Base-by-base conservation (phyloP, 805 yeast genomes). In the Candida argentea region DNA sequence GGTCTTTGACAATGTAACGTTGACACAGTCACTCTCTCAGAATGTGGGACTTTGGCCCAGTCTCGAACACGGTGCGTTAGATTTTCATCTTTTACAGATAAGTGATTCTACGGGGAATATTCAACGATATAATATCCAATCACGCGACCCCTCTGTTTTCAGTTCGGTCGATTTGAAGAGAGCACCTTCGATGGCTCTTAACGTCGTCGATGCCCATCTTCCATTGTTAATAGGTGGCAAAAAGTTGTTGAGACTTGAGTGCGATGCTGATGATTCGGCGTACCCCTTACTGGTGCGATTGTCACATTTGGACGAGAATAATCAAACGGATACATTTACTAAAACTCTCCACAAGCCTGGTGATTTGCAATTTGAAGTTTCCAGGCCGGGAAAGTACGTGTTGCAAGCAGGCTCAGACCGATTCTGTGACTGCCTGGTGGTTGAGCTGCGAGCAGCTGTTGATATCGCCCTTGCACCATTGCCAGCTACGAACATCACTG, bases 401-500 rank as follows among this genome's bases (percentile, higher is more conserved):
- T 50, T 91, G 17, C 48, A 62, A 18, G 48, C 68, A 1, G 74
- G 79, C 2, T 38, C 52, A 0, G 80, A 87, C 10, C 62, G 60
- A 24, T 70, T 48, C 43, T 91, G 98, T 55, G 62, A 70, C 0
- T 85, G 94, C 26, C 61, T 64, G 8, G 62, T 82, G 13, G 57
- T 70, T 7, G 64, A 75, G 1, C 25, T 14, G 11, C 20, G 16
- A 16, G 22, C 10, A 8, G 20, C 5, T 19, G 49, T 26, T 5
- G 15, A 16, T 5, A 65, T 84, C 1, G 31, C 42, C n/a, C 37
- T 47, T 8, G 70, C 67, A 1, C 48, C 47, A 2, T 71, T 70
- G 3, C 62, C 67, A 2, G 31, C 27, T 2, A 56, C 66, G 12
- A 44, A 46, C 3, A 61, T 72, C 10, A 25, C 39, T 2, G 73